These are phyloP conservation scores for Cucumis melo DNA, from an alignment of 306 rosid species.

Conservation along the genomic window DNA sequence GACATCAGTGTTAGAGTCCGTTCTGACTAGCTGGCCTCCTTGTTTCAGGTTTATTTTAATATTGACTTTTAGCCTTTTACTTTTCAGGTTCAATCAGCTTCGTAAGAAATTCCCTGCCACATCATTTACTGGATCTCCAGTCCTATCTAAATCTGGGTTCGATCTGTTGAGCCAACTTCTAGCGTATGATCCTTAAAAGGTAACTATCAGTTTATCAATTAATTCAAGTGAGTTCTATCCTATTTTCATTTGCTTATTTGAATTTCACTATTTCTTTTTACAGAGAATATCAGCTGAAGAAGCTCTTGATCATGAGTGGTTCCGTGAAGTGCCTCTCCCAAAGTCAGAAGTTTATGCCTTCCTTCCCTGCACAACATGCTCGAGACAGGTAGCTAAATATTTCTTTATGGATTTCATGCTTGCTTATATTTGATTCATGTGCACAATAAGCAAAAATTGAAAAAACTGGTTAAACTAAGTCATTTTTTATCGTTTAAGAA, in stretches of 20 bases:
- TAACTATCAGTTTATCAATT: constrained; percentile 9
- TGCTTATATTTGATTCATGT: too few species aligned
- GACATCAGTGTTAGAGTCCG: too few species aligned
- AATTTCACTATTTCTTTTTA: not conserved
- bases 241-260: not conserved
- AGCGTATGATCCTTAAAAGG: constrained; percentile 58
- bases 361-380: too few species aligned
- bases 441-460: too few species aligned
- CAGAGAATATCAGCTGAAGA: constrained; percentile 75
- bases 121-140: constrained; percentile 70
- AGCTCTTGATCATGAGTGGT: constrained; percentile 75
- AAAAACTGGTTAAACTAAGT: too few species aligned
- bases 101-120: constrained; percentile 74
- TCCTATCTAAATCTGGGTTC: constrained; percentile 68
- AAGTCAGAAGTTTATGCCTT: too few species aligned
- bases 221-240: not conserved
- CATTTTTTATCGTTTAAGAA: too few species aligned
- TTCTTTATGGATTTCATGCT: too few species aligned
- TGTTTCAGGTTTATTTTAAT: constrained; percentile 34
- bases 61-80: constrained; percentile 28
- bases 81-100: constrained; percentile 49
- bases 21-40: constrained; percentile 79
- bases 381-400: too few species aligned
- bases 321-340: too few species aligned
- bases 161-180: constrained; percentile 74